phyloP scores from a whole-genome alignment of 441 rosid species.

The Omphalea diandra region DNA sequence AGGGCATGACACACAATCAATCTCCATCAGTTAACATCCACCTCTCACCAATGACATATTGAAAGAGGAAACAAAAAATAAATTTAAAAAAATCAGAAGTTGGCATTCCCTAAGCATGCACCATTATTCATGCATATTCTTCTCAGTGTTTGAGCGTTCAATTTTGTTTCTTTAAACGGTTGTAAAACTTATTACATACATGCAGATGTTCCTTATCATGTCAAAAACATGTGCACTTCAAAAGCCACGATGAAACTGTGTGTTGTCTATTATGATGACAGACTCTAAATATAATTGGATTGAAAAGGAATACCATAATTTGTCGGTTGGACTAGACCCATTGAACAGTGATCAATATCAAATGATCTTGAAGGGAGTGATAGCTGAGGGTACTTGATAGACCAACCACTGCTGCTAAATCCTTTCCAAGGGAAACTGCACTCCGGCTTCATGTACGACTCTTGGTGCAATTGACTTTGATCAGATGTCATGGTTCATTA shows the following conservation, averaged over 20 bases:
- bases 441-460: conserved; percentile 60
- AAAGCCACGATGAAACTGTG: no score
- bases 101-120: background rate
- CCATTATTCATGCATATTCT: background rate
- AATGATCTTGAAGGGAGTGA: conserved; percentile 55
- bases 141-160: background rate
- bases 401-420: conserved; percentile 61
- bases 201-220: background rate
- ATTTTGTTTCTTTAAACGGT: background rate
- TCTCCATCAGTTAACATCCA: no score
- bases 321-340: conserved; percentile 54
- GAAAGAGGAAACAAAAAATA: no score
- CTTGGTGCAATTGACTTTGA: conserved; percentile 63
- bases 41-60: no score
- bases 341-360: conserved; percentile 63
- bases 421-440: conserved; percentile 66
- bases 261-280: background rate
- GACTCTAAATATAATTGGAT: background rate
- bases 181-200: background rate
- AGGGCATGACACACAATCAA: no score
- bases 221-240: background rate
- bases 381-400: conserved; percentile 44
- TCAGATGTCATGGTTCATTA: conserved; percentile 42
- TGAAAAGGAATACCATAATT: conserved; percentile 34
- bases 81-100: no score